Evolutionary conservation across 176 grass and related monocot genomes (phyloP).

Genomic region (Dendrocalamus sinicus): DNA sequence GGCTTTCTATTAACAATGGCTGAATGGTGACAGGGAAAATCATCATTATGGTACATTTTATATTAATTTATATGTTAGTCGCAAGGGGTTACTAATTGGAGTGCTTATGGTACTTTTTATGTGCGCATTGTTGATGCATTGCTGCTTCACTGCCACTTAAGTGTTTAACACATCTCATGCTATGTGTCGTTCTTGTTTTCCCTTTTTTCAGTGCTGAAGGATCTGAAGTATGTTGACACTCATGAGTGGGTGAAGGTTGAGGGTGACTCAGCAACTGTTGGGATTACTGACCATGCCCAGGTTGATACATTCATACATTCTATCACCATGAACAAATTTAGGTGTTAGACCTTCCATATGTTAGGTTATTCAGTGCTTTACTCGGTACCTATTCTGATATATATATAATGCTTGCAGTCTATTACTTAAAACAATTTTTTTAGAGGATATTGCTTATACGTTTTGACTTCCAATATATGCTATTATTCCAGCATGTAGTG

Average conservation of each 20-base stretch:
- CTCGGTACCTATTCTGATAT: background rate
- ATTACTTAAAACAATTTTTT: background rate
- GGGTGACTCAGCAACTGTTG: constrained; percentile 76
- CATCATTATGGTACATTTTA: background rate
- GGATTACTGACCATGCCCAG: constrained; percentile 99
- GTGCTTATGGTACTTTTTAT: background rate
- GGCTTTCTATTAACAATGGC: background rate
- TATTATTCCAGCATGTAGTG: constrained; percentile 8
- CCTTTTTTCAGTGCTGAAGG: constrained; percentile 70
- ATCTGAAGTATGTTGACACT: constrained; percentile 88
- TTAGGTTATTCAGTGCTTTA: background rate
- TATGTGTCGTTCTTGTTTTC: constrained; percentile 23
- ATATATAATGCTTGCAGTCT: background rate
- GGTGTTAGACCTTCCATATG: background rate
- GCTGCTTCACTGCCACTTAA: background rate
- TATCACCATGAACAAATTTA: background rate
- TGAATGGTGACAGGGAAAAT: background rate
- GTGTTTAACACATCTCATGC: background rate
- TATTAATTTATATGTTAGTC: background rate
- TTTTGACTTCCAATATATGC: background rate
- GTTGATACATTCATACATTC: constrained; percentile 34
- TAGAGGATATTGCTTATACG: background rate
- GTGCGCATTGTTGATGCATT: background rate
- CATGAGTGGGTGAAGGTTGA: constrained; percentile 97
- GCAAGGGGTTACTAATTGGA: background rate